Percentiles rank a stretch among this genome's conserved stretches.
Evolutionary conservation across 2,329 filamentous ascomycete genomes (phyloP).

Genomic region (Cladosporium sp.): DNA sequence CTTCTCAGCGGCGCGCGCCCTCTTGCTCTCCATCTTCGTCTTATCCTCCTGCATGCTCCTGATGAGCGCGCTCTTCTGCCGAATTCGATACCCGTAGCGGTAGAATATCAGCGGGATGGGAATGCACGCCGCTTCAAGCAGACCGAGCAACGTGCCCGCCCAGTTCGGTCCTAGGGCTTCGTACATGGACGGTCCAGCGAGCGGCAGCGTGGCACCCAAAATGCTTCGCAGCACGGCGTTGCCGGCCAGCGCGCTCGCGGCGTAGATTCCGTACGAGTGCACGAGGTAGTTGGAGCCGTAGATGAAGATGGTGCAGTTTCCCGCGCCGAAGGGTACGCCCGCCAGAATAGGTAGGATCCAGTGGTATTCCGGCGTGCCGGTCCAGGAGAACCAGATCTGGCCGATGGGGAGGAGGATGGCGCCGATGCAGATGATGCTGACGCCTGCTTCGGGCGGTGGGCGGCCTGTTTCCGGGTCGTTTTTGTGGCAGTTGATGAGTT

Average conservation of each 20-base stretch:
- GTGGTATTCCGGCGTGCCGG: slow-evolving; percentile 74
- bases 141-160: slow-evolving; percentile 70
- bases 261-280: slow-evolving; percentile 74
- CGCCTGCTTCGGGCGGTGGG: slow-evolving; percentile 73
- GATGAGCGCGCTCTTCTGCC: slow-evolving; percentile 54
- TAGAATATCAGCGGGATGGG: slow-evolving; percentile 78
- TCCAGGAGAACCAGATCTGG: slow-evolving; percentile 86
- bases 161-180: slow-evolving; percentile 65
- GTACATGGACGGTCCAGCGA: slow-evolving; percentile 73
- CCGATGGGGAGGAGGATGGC: slow-evolving; percentile 70
- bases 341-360: slow-evolving; percentile 76
- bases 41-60: slow-evolving; percentile 45
- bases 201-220: slow-evolving; percentile 72
- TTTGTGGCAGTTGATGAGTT: slow-evolving; percentile 71
- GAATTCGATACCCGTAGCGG: slow-evolving; percentile 53
- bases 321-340: slow-evolving; percentile 73
- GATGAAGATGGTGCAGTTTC: slow-evolving; percentile 76
- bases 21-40: slow-evolving; percentile 42
- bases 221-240: slow-evolving; percentile 71
- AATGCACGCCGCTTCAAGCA: slow-evolving; percentile 69
- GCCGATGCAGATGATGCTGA: slow-evolving; percentile 74
- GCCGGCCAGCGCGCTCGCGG: slow-evolving; percentile 74
- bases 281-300: slow-evolving; percentile 79
- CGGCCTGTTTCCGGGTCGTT: slow-evolving; percentile 72
- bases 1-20: slow-evolving; percentile 30